Conservation (phyloP, 1,284 basidiomycete species). For the Heliocybe sulcata region DNA sequence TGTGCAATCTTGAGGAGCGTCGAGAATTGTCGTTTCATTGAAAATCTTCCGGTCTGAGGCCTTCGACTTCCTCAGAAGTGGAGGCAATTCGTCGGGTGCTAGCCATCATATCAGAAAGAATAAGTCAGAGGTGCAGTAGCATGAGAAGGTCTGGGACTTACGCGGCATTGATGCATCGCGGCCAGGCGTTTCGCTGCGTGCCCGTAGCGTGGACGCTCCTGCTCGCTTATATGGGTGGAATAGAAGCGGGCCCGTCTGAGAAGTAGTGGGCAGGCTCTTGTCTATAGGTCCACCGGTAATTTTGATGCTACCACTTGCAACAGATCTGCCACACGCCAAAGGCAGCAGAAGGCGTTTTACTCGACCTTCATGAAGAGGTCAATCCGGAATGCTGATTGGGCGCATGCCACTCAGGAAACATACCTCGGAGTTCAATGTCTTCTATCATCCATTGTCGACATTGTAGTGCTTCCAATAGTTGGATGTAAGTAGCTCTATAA, state of each 20-base stretch:
- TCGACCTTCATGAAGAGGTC: slow-evolving; percentile 7
- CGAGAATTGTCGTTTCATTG: not conserved
- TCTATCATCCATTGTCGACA: slow-evolving; percentile 12
- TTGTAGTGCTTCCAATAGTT: slow-evolving; percentile 24
- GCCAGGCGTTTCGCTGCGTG: not conserved
- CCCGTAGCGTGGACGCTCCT: not conserved
- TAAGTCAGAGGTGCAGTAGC: not conserved
- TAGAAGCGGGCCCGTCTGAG: not conserved
- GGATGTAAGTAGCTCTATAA: slow-evolving; percentile 27
- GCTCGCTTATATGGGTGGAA: not conserved
- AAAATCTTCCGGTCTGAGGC: not conserved
- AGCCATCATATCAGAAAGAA: not conserved
- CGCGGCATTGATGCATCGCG: not conserved
- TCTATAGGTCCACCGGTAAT: not conserved
- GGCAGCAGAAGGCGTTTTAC: slow-evolving; percentile 21
- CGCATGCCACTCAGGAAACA: not conserved
- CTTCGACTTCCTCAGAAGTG: not conserved
- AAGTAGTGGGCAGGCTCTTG: not conserved
- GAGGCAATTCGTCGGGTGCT: not conserved
- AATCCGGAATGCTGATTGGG: not conserved
- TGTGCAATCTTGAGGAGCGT: not conserved
- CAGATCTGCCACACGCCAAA: slow-evolving; percentile 11
- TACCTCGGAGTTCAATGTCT: slow-evolving; percentile 9
- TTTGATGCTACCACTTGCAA: not conserved
- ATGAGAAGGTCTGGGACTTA: not conserved